phyloP scores from a whole-genome alignment of 2,329 filamentous ascomycete genomes.

The Paecilomyces formosus region DNA sequence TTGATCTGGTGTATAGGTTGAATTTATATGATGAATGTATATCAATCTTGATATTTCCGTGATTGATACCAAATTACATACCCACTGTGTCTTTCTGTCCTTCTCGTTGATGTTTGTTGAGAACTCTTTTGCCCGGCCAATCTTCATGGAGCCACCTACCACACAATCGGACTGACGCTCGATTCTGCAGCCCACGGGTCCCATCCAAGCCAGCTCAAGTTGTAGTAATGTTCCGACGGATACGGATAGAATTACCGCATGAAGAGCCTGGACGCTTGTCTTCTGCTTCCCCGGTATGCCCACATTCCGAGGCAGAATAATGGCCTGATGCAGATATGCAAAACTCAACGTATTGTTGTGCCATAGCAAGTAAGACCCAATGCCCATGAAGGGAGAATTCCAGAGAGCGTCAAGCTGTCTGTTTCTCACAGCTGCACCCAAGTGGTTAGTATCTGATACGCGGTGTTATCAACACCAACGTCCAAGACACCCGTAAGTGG shows the following conservation, averaged over 20 bases:
- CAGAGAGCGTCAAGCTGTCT: neutral
- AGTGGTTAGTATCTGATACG: neutral
- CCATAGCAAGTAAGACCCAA: neutral
- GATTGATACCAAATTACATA: too few relatives aligned
- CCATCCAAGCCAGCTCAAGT: neutral
- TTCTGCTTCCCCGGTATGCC: neutral
- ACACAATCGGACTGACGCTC: neutral
- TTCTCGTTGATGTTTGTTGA: too few relatives aligned
- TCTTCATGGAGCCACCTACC: neutral
- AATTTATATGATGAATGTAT: too few relatives aligned
- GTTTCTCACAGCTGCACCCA: neutral
- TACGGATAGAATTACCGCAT: neutral
- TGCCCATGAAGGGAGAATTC: neutral
- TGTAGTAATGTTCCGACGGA: neutral
- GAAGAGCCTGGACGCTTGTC: neutral
- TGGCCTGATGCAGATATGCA: neutral
- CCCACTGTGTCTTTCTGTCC: too few relatives aligned
- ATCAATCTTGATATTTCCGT: too few relatives aligned
- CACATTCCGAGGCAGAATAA: neutral
- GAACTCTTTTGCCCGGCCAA: too few relatives aligned
- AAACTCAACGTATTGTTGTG: neutral
- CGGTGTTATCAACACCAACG: neutral
- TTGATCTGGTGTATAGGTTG: too few relatives aligned
- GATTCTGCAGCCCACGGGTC: neutral
- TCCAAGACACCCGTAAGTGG: neutral